phyloP scores from a whole-genome alignment of 192 early-diverging fungal species.

The Spizellomyces punctatus region DNA sequence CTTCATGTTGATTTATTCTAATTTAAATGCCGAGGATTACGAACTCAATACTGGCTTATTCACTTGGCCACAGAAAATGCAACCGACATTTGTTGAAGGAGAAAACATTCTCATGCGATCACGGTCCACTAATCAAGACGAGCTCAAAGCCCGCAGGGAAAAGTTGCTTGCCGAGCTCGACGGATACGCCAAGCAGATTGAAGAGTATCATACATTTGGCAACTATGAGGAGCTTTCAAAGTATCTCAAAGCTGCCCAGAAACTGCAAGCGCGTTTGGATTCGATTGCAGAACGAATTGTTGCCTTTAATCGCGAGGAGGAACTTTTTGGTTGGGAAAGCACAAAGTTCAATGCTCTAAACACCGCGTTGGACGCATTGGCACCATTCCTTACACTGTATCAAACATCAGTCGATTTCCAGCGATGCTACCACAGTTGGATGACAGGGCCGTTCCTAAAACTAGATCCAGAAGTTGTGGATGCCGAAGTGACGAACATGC shows the following conservation, averaged over 20 bases:
- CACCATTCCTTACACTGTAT: constrained; percentile 59
- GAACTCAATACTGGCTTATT: constrained; percentile 61
- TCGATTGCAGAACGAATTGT: constrained; percentile 50
- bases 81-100: constrained; percentile 53
- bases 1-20: constrained; percentile 61
- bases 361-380: constrained; percentile 42
- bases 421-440: constrained; percentile 59
- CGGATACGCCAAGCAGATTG: constrained; percentile 61
- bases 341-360: constrained; percentile 53
- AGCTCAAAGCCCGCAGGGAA: constrained; percentile 56
- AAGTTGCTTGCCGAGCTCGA: constrained; percentile 56
- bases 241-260: constrained; percentile 65
- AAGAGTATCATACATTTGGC: constrained; percentile 59
- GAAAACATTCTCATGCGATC: constrained; percentile 50
- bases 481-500: constrained; percentile 62
- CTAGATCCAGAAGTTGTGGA: constrained; percentile 64
- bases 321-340: constrained; percentile 60
- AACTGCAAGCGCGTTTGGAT: constrained; percentile 57
- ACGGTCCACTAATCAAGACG: constrained; percentile 56
- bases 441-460: constrained; percentile 63
- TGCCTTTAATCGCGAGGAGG: constrained; percentile 59
- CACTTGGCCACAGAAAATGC: constrained; percentile 59
- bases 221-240: constrained; percentile 62
- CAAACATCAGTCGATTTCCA: constrained; percentile 69
- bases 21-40: constrained; percentile 59